Percentiles rank a stretch among this genome's conserved stretches.
Evolutionary conservation across 768 basidiomycete species (phyloP).

Genomic region (Naganishia antarctica): DNA sequence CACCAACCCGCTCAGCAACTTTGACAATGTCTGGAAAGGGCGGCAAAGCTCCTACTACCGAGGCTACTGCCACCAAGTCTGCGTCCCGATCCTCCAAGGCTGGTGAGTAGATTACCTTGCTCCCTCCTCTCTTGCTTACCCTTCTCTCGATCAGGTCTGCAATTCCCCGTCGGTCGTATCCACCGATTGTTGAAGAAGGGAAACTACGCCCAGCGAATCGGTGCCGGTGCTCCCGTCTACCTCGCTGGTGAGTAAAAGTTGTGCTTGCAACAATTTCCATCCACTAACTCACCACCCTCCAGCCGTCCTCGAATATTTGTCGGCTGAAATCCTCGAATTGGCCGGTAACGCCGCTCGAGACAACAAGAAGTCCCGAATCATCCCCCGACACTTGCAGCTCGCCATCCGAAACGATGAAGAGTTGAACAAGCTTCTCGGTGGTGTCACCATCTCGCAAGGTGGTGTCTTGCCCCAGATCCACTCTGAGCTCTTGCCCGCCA

Average conservation of each 20-base stretch:
- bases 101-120: constrained; percentile 49
- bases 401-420: constrained; percentile 87
- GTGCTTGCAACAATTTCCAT: too few species aligned
- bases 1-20: neutral
- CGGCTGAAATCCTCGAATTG: constrained; percentile 87
- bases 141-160: constrained; percentile 50
- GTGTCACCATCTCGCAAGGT: constrained; percentile 84
- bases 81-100: constrained; percentile 4
- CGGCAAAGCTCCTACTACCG: neutral
- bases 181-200: constrained; percentile 82
- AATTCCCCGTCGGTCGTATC: constrained; percentile 88
- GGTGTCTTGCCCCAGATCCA: constrained; percentile 74
- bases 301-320: constrained; percentile 84
- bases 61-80: constrained; percentile 13
- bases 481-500: constrained; percentile 58
- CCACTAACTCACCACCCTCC: neutral
- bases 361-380: constrained; percentile 88
- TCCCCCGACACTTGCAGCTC: constrained; percentile 84
- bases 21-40: constrained; percentile 28
- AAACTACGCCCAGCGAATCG: constrained; percentile 81
- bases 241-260: constrained; percentile 59
- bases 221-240: constrained; percentile 86
- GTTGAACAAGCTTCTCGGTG: constrained; percentile 74
- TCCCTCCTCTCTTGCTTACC: constrained; percentile 42
- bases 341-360: constrained; percentile 73